These are phyloP conservation scores for Arachis hypogaea DNA, from an alignment of 306 rosid genomes.

Conservation along the genomic window DNA sequence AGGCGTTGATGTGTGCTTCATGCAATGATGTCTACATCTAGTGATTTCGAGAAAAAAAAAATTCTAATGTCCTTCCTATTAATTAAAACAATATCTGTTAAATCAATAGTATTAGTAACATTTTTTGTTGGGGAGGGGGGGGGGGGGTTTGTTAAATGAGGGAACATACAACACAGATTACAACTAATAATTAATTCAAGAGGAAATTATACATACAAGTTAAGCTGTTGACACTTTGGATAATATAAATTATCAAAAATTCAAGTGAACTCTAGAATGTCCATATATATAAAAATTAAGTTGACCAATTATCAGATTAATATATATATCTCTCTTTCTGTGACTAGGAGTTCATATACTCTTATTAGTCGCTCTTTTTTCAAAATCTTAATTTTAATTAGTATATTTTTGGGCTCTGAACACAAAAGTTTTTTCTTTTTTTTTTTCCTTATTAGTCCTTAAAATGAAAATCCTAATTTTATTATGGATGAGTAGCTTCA, in stretches of 20 bases:
- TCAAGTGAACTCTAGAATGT: neutral
- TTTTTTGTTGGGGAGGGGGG: too few relatives aligned
- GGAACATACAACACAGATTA: neutral
- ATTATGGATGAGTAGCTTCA: neutral
- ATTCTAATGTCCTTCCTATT: neutral
- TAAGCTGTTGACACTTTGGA: neutral
- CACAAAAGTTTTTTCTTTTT: too few relatives aligned
- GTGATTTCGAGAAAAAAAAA: neutral
- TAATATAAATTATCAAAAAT: too few relatives aligned
- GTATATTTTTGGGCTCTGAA: neutral
- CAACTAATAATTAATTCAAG: neutral
- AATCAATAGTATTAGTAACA: neutral
- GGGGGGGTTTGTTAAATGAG: neutral
- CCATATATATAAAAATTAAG: neutral
- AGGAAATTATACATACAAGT: neutral
- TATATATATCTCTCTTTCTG: too few relatives aligned
- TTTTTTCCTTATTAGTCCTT: too few relatives aligned
- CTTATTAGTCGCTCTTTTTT: neutral
- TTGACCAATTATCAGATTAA: neutral
- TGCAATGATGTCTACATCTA: neutral
- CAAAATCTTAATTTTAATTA: too few relatives aligned
- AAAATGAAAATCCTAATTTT: too few relatives aligned
- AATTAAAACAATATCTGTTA: neutral
- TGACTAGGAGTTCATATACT: neutral
- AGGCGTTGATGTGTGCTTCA: neutral